Evolutionary conservation across 805 yeast genomes (phyloP).

Genomic region (Yarrowia divulgata): DNA sequence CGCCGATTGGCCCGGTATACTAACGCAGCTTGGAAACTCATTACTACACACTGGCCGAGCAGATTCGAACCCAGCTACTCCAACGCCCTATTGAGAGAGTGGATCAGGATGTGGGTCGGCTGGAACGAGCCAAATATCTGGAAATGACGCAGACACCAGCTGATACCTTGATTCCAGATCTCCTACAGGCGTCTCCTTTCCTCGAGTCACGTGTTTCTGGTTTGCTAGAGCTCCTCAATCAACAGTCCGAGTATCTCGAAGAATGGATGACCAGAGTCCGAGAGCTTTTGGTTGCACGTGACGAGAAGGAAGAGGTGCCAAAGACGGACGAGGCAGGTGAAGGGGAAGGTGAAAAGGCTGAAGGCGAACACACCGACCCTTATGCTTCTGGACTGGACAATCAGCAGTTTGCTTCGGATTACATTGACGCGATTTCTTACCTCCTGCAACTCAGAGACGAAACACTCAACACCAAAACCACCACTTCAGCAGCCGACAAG

Average conservation of each 20-base stretch:
- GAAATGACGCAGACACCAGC: not conserved
- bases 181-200: not conserved
- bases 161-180: not conserved
- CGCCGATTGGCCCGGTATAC: not conserved
- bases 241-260: slow-evolving; percentile 2
- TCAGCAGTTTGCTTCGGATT: slow-evolving; percentile 1
- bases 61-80: slow-evolving; percentile 4
- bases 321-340: not conserved
- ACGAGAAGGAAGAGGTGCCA: no score
- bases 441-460: slow-evolving; percentile 10
- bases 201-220: slow-evolving; percentile 1
- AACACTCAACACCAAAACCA: slow-evolving; percentile 1
- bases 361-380: not conserved
- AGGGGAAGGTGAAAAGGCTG: not conserved
- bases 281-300: not conserved
- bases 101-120: not conserved
- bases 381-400: slow-evolving; percentile 26
- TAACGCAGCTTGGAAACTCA: slow-evolving; percentile 23
- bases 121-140: slow-evolving; percentile 7
- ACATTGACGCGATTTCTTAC: slow-evolving; percentile 12
- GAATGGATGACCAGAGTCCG: slow-evolving; percentile 7
- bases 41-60: slow-evolving; percentile 1
- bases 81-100: slow-evolving; percentile 9
- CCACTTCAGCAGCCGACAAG: not conserved
- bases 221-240: not conserved